A percentile compares a stretch with the other conserved stretches of the same genome.
These are phyloP conservation scores for Bassia scoparia DNA, from an alignment of 148 eudicot genomes.

Conservation along the genomic window DNA sequence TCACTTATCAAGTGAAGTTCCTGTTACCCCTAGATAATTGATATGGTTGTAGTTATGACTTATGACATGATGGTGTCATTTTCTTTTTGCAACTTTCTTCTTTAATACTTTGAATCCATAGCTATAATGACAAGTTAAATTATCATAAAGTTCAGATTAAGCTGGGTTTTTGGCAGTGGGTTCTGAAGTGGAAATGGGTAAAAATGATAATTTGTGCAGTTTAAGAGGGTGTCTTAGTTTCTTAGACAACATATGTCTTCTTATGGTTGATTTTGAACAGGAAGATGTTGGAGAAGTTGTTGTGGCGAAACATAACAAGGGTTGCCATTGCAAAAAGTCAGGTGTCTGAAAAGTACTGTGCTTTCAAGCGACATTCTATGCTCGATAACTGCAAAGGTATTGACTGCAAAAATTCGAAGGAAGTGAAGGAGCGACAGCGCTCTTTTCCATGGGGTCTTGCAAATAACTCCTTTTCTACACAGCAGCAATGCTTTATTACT, in stretches of 20 bases:
- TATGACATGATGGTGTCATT: background rate
- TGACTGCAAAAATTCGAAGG: constrained; percentile 97
- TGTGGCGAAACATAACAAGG: constrained; percentile 85
- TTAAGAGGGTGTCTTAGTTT: background rate
- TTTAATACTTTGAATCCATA: background rate
- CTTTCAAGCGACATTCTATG: constrained; percentile 94
- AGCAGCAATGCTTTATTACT: constrained; percentile 96
- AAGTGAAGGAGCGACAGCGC: constrained; percentile 97
- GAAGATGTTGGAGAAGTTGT: constrained; percentile 74
- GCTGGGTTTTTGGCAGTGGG: background rate
- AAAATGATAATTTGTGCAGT: no score
- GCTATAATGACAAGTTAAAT: background rate
- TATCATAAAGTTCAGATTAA: background rate
- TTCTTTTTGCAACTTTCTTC: background rate
- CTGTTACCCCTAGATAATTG: background rate
- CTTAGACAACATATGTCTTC: background rate
- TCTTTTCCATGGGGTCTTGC: constrained; percentile 89
- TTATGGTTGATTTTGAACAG: constrained; percentile 35
- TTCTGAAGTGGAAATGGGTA: no score
- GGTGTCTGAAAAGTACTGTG: constrained; percentile 96
- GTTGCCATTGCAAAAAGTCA: constrained; percentile 99
- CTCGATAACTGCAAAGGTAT: constrained; percentile 91
- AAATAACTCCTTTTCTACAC: constrained; percentile 58
- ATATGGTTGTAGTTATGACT: background rate
- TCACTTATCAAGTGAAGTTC: background rate